Conservation (phyloP, 2,329 filamentous ascomycete genomes). For the Monascus ruber region DNA sequence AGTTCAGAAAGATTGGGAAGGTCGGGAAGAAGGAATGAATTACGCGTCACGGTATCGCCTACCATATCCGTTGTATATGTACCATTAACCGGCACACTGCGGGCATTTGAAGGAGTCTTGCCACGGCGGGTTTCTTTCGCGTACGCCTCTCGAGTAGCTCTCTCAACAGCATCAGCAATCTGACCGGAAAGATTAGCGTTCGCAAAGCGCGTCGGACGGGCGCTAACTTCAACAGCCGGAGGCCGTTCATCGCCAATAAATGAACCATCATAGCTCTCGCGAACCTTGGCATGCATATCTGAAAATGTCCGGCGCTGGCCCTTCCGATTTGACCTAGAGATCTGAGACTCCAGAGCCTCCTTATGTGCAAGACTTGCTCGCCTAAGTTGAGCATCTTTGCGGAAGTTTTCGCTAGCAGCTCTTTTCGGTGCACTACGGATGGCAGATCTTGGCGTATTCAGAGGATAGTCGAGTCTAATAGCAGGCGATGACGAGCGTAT, state of each 20-base stretch:
- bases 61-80: constrained; percentile 19
- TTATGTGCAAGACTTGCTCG: constrained; percentile 30
- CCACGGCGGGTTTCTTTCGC: constrained; percentile 19
- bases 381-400: constrained; percentile 31
- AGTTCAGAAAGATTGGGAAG: constrained; percentile 51
- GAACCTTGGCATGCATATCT: constrained; percentile 45
- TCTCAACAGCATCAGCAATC: constrained; percentile 27
- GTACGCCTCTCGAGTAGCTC: constrained; percentile 25
- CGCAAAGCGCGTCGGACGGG: constrained; percentile 46
- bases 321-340: constrained; percentile 22
- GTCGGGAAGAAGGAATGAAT: constrained; percentile 52
- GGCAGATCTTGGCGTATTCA: constrained; percentile 23
- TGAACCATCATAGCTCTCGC: constrained; percentile 42
- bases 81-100: constrained; percentile 12
- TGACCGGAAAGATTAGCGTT: constrained; percentile 32
- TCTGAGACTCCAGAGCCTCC: constrained; percentile 28
- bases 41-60: constrained; percentile 41
- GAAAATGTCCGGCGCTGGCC: constrained; percentile 40
- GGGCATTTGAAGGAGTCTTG: constrained; percentile 12
- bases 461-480: constrained; percentile 27
- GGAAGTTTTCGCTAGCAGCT: constrained; percentile 24
- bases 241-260: constrained; percentile 41
- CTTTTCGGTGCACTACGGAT: constrained; percentile 18
- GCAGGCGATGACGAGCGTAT: constrained; percentile 29
- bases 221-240: constrained; percentile 28